Evolutionary conservation across 768 basidiomycete species (phyloP).

Genomic region (Lenzites betulinus): DNA sequence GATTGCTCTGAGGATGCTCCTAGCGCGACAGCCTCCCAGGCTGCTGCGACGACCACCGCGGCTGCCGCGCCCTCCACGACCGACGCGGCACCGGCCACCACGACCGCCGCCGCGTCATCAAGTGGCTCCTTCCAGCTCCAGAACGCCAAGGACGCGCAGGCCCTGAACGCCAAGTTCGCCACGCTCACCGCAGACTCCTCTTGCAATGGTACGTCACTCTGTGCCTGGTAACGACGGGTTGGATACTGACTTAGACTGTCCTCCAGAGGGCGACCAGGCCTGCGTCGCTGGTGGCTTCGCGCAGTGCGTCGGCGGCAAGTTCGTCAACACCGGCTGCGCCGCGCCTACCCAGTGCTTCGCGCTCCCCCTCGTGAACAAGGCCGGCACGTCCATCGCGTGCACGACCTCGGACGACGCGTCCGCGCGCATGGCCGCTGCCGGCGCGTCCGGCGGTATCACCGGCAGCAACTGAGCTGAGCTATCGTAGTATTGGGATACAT

Average conservation of each 20-base stretch:
- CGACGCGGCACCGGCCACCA: conserved; percentile 18
- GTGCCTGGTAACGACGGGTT: no score
- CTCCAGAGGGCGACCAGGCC: conserved; percentile 36
- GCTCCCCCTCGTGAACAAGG: conserved; percentile 44
- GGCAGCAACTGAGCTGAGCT: conserved; percentile 23
- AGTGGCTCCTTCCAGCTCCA: conserved; percentile 25
- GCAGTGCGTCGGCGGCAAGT: conserved; percentile 43
- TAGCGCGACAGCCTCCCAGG: neutral
- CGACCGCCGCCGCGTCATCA: conserved; percentile 7
- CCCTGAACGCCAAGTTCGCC: conserved; percentile 36
- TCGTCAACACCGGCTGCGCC: conserved; percentile 36
- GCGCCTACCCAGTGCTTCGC: conserved; percentile 38
- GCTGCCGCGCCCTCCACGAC: conserved; percentile 8
- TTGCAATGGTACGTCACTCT: conserved; percentile 27
- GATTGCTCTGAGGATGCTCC: conserved; percentile 8
- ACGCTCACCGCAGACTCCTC: conserved; percentile 28
- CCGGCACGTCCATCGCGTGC: conserved; percentile 44
- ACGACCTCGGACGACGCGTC: conserved; percentile 37
- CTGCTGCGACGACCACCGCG: conserved; percentile 4
- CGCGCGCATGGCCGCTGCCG: conserved; percentile 38
- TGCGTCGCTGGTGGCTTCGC: conserved; percentile 43
- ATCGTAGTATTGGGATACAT: neutral
- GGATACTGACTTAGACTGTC: neutral
- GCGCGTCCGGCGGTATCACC: conserved; percentile 35
- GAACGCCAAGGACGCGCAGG: conserved; percentile 38